These are phyloP conservation scores for Aspergillus bridgeri DNA, from an alignment of 495 filamentous ascomycete genomes.

Conservation along the genomic window DNA sequence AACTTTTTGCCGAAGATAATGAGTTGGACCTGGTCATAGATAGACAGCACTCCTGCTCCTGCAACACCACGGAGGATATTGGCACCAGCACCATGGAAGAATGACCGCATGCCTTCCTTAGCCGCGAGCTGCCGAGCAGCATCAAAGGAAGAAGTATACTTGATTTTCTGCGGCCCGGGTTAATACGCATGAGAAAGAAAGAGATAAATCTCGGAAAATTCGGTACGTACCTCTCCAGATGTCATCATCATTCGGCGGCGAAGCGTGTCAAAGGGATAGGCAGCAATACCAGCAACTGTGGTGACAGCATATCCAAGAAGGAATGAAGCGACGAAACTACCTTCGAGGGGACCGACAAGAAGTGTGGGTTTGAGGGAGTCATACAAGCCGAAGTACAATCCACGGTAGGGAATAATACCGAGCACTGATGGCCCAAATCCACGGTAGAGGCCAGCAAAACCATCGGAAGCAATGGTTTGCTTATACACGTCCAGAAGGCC, in stretches of 20 bases:
- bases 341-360: slow-evolving; percentile 85
- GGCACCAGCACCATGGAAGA: slow-evolving; percentile 99
- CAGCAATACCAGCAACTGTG: slow-evolving; percentile 99
- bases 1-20: slow-evolving; percentile 99
- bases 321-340: slow-evolving; percentile 99
- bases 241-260: slow-evolving; percentile 99
- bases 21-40: slow-evolving; percentile 99
- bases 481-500: slow-evolving; percentile 98
- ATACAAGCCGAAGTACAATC: slow-evolving; percentile 99
- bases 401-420: slow-evolving; percentile 99
- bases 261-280: slow-evolving; percentile 98
- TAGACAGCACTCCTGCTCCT: slow-evolving; percentile 99
- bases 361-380: slow-evolving; percentile 99
- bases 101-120: slow-evolving; percentile 92
- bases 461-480: slow-evolving; percentile 98
- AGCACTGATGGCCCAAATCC: slow-evolving; percentile 98
- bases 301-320: slow-evolving; percentile 97
- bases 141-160: slow-evolving; percentile 94
- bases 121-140: slow-evolving; percentile 93
- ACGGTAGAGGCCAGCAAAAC: slow-evolving; percentile 99
- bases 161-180: slow-evolving; percentile 90
- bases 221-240: slow-evolving; percentile 62
- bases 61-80: slow-evolving; percentile 99
- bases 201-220: background rate
- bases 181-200: too few relatives aligned